These are phyloP conservation scores for Aspergillus kassunensis DNA, from an alignment of 495 filamentous ascomycete genomes.

Conservation along the genomic window DNA sequence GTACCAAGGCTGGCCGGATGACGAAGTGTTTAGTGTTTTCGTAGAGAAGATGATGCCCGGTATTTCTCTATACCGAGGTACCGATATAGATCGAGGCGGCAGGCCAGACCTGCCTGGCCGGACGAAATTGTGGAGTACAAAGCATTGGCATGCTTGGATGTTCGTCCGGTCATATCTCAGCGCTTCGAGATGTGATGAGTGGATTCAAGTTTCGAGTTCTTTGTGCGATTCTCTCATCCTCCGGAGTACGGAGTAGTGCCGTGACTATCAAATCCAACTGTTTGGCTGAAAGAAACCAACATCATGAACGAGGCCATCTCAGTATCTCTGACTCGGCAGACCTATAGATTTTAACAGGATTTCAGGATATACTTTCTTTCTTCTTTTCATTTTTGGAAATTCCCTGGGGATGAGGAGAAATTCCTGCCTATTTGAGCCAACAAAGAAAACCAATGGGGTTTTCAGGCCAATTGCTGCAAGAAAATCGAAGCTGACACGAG, in stretches of 20 bases:
- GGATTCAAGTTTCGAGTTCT: not conserved
- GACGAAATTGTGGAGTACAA: not conserved
- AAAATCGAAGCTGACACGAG: not conserved
- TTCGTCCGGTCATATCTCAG: not conserved
- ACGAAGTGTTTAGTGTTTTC: too few relatives aligned
- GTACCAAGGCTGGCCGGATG: too few relatives aligned
- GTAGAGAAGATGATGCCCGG: too few relatives aligned
- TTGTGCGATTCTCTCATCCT: not conserved
- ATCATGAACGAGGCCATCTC: not conserved
- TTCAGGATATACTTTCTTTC: not conserved
- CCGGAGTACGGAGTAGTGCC: not conserved
- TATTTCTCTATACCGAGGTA: too few relatives aligned
- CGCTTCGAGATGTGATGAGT: slow-evolving; percentile 8
- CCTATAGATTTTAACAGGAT: not conserved
- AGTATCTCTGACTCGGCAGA: not conserved
- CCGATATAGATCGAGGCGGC: too few relatives aligned
- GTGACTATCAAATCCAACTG: not conserved
- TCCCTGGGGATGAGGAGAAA: not conserved
- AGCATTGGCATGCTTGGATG: not conserved
- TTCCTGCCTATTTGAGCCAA: not conserved
- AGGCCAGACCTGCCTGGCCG: not conserved
- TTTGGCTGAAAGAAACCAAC: slow-evolving; percentile 5
- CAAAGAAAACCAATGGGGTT: not conserved
- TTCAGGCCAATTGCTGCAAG: not conserved
- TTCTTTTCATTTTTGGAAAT: not conserved